phyloP scores from a whole-genome alignment of 768 basidiomycete species.

The Myochromella boudieri region DNA sequence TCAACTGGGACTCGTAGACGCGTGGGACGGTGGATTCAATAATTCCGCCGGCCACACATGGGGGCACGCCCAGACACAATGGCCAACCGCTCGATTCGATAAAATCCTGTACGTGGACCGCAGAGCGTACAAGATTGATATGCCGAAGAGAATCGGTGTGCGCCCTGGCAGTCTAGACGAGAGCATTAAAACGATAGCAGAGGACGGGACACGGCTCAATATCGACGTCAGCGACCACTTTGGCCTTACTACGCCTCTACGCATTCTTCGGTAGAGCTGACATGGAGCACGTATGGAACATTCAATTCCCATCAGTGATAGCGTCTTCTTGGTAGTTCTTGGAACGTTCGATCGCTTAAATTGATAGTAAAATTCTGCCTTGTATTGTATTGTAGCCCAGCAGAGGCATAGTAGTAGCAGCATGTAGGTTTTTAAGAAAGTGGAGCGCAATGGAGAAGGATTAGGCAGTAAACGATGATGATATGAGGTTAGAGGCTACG shows the following conservation, averaged over 20 bases:
- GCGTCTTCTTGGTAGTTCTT: no score
- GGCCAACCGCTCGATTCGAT: slow-evolving; percentile 59
- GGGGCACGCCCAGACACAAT: slow-evolving; percentile 62
- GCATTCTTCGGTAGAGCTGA: slow-evolving; percentile 21
- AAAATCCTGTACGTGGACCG: slow-evolving; percentile 60
- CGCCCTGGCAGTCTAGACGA: slow-evolving; percentile 44
- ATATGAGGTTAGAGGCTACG: no score
- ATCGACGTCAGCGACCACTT: slow-evolving; percentile 75
- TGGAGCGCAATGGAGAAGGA: no score
- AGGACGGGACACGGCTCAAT: no score
- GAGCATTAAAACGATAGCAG: slow-evolving; percentile 21
- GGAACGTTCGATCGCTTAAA: no score
- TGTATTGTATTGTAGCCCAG: no score
- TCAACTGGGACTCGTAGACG: slow-evolving; percentile 54
- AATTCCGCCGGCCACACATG: slow-evolving; percentile 59
- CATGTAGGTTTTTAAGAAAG: no score
- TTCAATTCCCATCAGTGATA: no score
- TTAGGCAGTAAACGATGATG: no score
- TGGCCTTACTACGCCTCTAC: slow-evolving; percentile 49
- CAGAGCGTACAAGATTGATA: slow-evolving; percentile 49
- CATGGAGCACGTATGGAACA: no score
- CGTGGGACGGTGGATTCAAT: slow-evolving; percentile 49
- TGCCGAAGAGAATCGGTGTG: slow-evolving; percentile 56
- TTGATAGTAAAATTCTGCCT: no score
- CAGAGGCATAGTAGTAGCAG: no score